phyloP scores from a whole-genome alignment of 495 filamentous ascomycete species.

The Tuber aestivum region DNA sequence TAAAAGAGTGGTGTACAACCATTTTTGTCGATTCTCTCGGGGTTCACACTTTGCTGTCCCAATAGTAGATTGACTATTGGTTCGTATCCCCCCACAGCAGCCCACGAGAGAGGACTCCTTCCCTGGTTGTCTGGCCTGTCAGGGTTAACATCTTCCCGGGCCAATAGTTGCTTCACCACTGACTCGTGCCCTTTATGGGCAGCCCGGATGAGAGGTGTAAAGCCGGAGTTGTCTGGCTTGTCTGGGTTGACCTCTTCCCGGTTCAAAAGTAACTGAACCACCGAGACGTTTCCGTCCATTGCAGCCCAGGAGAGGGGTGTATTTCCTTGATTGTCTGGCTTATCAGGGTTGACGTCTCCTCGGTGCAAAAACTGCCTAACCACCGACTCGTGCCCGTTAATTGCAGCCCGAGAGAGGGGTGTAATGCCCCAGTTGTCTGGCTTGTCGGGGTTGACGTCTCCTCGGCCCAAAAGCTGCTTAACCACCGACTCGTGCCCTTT shows the following conservation, averaged over 20 bases:
- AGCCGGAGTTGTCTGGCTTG: constrained; percentile 13
- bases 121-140: constrained; percentile 7
- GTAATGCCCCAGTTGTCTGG: too few relatives aligned
- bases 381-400: too few relatives aligned
- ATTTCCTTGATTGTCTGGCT: too few relatives aligned
- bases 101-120: constrained; percentile 45
- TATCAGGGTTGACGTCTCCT: too few relatives aligned
- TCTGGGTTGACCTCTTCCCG: constrained; percentile 8
- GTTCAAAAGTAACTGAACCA: too few relatives aligned
- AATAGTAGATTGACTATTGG: constrained; percentile 36
- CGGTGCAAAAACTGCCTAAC: too few relatives aligned
- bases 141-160: constrained; percentile 14
- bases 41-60: background rate
- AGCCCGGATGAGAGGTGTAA: constrained; percentile 41
- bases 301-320: too few relatives aligned
- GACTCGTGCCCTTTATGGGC: constrained; percentile 34
- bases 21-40: constrained; percentile 1
- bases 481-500: too few relatives aligned
- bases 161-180: constrained; percentile 37
- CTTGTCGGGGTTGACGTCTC: too few relatives aligned
- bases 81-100: constrained; percentile 44
- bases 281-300: too few relatives aligned
- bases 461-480: too few relatives aligned
- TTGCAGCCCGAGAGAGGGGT: too few relatives aligned
- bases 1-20: constrained; percentile 28